Percentiles rank a stretch among this genome's conserved stretches.
Evolutionary conservation across 2,329 filamentous ascomycete species (phyloP).

Genomic region (Teratosphaeria viscida): DNA sequence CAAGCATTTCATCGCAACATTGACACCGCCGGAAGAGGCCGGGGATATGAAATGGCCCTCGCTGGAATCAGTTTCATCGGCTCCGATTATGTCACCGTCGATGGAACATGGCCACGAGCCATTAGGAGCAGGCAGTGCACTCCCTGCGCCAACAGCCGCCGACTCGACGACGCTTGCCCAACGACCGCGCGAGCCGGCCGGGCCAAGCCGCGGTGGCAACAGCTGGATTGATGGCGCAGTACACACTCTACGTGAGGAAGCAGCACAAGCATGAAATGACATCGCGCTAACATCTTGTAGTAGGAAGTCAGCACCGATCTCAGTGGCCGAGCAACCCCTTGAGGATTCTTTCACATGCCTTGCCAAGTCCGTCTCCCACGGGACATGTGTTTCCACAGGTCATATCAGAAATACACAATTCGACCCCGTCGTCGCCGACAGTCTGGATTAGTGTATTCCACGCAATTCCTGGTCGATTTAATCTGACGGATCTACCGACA

Average conservation of each 20-base stretch:
- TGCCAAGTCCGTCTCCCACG: constrained; percentile 39
- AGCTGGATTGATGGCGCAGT: constrained; percentile 21
- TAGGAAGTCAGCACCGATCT: constrained; percentile 17
- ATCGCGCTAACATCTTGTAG: not conserved
- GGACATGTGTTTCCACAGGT: constrained; percentile 45
- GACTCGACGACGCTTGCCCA: not conserved
- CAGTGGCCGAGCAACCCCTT: constrained; percentile 32
- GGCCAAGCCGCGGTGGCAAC: not conserved
- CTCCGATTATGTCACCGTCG: constrained; percentile 30
- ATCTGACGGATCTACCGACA: constrained; percentile 49
- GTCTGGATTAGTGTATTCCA: constrained; percentile 56
- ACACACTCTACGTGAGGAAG: constrained; percentile 19
- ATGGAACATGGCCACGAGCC: constrained; percentile 24
- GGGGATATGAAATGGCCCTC: constrained; percentile 31
- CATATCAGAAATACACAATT: constrained; percentile 45
- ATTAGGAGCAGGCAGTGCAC: not conserved
- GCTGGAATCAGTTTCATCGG: constrained; percentile 26
- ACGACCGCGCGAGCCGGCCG: not conserved
- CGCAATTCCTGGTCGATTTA: constrained; percentile 52
- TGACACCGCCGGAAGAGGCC: constrained; percentile 37
- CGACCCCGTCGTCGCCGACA: constrained; percentile 38
- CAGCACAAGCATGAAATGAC: not conserved
- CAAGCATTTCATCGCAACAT: constrained; percentile 26
- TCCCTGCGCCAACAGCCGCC: not conserved
- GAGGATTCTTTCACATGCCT: constrained; percentile 50